Conservation (phyloP, 345 rosid genomes). For the Ceriops decandra region DNA sequence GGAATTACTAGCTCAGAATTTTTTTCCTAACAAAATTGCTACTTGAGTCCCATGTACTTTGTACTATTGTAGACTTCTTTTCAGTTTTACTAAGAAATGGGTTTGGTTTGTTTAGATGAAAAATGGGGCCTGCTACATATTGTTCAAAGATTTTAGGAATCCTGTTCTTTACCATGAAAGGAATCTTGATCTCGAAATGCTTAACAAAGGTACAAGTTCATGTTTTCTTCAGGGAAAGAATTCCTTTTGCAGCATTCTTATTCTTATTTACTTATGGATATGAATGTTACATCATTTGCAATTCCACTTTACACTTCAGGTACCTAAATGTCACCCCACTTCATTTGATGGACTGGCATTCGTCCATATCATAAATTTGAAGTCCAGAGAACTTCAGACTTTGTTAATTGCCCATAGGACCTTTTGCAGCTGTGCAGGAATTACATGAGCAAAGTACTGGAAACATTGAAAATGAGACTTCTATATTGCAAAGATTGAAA, state of each 20-base stretch:
- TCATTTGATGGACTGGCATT: too few species aligned
- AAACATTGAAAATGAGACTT: slow-evolving; percentile 25
- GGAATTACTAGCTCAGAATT: too few species aligned
- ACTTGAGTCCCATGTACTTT: neutral
- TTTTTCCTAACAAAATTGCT: neutral
- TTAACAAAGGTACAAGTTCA: slow-evolving; percentile 54
- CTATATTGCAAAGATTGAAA: slow-evolving; percentile 30
- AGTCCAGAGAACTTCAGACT: neutral
- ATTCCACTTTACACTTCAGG: neutral
- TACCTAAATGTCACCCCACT: neutral
- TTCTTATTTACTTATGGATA: neutral
- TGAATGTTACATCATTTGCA: neutral
- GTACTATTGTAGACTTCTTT: neutral
- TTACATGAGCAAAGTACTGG: slow-evolving; percentile 23
- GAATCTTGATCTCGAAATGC: slow-evolving; percentile 48
- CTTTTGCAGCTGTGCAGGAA: slow-evolving; percentile 53
- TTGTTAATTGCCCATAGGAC: slow-evolving; percentile 20
- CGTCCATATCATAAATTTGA: neutral
- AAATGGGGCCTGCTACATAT: slow-evolving; percentile 45
- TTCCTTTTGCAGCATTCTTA: neutral
- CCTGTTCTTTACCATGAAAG: slow-evolving; percentile 46
- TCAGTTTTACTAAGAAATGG: slow-evolving; percentile 6
- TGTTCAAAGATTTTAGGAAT: slow-evolving; percentile 55
- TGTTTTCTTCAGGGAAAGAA: neutral
- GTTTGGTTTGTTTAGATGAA: slow-evolving; percentile 39